Conservation (phyloP, 768 basidiomycete species). For the Chalciporus piperatus region DNA sequence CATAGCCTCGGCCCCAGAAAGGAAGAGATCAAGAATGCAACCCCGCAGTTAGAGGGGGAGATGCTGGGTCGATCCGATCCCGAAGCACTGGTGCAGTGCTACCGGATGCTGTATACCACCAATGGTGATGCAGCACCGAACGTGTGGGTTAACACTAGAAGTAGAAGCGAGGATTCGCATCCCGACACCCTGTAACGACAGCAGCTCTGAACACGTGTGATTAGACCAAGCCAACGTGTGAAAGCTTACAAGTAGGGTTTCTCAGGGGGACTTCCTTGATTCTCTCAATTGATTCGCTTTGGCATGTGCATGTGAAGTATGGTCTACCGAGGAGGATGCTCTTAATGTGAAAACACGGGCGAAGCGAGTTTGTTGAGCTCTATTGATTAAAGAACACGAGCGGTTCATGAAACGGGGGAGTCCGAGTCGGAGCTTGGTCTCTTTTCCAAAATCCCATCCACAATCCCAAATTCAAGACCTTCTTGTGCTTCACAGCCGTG, state of each 20-base stretch:
- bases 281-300: slow-evolving; percentile 13
- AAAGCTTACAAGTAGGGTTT: slow-evolving; percentile 12
- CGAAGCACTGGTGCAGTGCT: slow-evolving; percentile 8
- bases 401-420: slow-evolving; percentile 17
- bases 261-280: slow-evolving; percentile 6
- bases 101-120: not conserved
- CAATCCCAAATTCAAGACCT: slow-evolving; percentile 87
- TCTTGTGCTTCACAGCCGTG: slow-evolving; percentile 61
- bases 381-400: slow-evolving; percentile 11
- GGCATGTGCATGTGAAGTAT: slow-evolving; percentile 4
- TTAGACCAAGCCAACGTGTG: slow-evolving; percentile 17
- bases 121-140: slow-evolving; percentile 7
- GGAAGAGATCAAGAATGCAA: slow-evolving; percentile 14
- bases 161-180: slow-evolving; percentile 24
- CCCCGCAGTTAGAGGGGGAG: slow-evolving; percentile 32
- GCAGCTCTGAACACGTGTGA: slow-evolving; percentile 22
- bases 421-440: slow-evolving; percentile 54
- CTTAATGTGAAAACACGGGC: slow-evolving; percentile 9
- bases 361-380: slow-evolving; percentile 7
- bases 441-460: slow-evolving; percentile 87
- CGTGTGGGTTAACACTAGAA: slow-evolving; percentile 18
- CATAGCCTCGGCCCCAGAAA: slow-evolving; percentile 5
- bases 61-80: slow-evolving; percentile 25
- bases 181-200: slow-evolving; percentile 5
- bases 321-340: slow-evolving; percentile 1